Evolutionary conservation across 108 stramenopile genomes (phyloP), one percentile per base, ranked within the genome.

Genomic region (Hondaea fermentalgiana): DNA sequence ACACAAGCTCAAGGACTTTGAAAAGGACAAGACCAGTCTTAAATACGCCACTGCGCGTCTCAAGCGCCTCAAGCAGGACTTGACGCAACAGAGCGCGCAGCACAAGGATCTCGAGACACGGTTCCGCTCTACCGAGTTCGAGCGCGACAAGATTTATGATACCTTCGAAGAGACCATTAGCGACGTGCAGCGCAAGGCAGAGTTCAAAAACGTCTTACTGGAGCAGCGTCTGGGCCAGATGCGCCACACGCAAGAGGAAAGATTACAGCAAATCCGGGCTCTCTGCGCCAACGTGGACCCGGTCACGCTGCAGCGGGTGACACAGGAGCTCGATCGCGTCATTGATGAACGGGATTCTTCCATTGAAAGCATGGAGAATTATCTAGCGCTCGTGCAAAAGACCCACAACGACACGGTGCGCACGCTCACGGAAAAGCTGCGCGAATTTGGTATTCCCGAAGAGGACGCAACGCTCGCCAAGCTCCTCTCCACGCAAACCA

Each of bases 341-440:
- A 87, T 94, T 35, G 90, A 90, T 19, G 87, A 57, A 8, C 72
- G 72, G 44, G 91, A 91, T 89, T 53, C 29, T 35, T 43, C 58
- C 44, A 64, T 94, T 42, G 19, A 88, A n/a, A 91, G 91, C 89
- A 60, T 93, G 42, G 91, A 92, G 49, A 88, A 91, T 87, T 64
- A 83, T 17, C 87, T 92, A 44, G 88, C 93, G 51, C 83, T 89
- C 14, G 83, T 92, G 58, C 90, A 88, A 35, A 94, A 94, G 91
- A 87, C 76, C 25, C 92, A 93, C 92, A 93, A 94, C 91, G 94
- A 94, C 91, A 89, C 92, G 21, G 87, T 93, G 6, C 60, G 93
- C 14, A 93, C 93, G 53, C 92, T 89, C 91, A 25, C 59, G 17
- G 58, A 59, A 35, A 92, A 92, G 71, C 90, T 93, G 8, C 35